Evolutionary conservation across 2,329 filamentous ascomycete species (phyloP).

Genomic region (Orbilia ellipsospora): DNA sequence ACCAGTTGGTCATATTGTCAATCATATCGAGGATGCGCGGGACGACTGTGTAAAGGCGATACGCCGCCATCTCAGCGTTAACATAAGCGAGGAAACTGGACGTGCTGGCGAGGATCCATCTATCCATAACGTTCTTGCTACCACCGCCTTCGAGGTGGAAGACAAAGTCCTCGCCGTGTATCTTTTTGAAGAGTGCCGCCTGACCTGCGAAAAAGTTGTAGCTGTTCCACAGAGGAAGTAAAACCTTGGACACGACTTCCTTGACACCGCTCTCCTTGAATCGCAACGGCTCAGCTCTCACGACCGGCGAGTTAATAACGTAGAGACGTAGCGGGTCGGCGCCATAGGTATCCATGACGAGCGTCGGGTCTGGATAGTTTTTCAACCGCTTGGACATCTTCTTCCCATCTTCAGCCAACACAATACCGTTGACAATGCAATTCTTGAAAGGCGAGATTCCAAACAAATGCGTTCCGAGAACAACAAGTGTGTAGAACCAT

Average conservation of each 20-base stretch:
- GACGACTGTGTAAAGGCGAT: slow-evolving; percentile 89
- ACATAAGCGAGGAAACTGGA: slow-evolving; percentile 92
- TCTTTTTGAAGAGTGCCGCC: slow-evolving; percentile 85
- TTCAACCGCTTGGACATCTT: slow-evolving; percentile 99
- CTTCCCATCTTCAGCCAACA: slow-evolving; percentile 92
- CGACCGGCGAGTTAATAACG: slow-evolving; percentile 94
- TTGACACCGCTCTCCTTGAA: slow-evolving; percentile 95
- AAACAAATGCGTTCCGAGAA: slow-evolving; percentile 88
- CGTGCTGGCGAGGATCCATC: slow-evolving; percentile 92
- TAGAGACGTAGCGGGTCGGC: slow-evolving; percentile 94
- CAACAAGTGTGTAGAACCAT: slow-evolving; percentile 95
- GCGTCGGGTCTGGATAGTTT: slow-evolving; percentile 89
- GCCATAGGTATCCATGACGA: slow-evolving; percentile 87
- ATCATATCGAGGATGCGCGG: slow-evolving; percentile 84
- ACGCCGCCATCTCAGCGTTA: slow-evolving; percentile 88
- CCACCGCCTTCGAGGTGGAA: slow-evolving; percentile 81
- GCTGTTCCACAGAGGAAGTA: slow-evolving; percentile 93
- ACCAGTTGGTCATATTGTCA: slow-evolving; percentile 98
- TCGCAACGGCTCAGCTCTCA: slow-evolving; percentile 86
- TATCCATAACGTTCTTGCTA: slow-evolving; percentile 92
- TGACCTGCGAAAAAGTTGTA: slow-evolving; percentile 97
- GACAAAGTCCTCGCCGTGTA: slow-evolving; percentile 77
- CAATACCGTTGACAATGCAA: slow-evolving; percentile 95
- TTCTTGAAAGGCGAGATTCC: slow-evolving; percentile 89
- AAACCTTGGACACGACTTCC: slow-evolving; percentile 90